Conservation (phyloP, 1,139 yeast genomes). For the Pneumocystis murina region DNA sequence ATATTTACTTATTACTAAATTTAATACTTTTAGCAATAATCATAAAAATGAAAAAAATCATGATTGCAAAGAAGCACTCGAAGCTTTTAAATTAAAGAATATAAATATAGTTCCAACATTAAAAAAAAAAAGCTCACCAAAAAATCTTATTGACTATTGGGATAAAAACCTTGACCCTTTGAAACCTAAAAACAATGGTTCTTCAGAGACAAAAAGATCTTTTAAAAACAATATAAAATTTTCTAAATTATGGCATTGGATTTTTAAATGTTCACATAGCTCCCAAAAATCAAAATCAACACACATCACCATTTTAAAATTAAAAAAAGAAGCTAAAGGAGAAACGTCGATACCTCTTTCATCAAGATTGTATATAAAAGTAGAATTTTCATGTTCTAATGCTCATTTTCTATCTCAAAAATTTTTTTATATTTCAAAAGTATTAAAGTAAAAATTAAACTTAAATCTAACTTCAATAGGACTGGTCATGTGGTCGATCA, state of each 20-base stretch:
- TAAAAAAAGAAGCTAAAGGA: background rate
- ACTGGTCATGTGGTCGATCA: background rate
- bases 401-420: background rate
- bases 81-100: background rate
- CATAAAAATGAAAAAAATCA: background rate
- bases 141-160: background rate
- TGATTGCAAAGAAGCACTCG: background rate
- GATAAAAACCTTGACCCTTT: background rate
- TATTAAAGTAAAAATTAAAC: no score
- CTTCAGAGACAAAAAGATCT: no score
- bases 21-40: background rate
- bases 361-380: no score
- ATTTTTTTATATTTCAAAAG: no score
- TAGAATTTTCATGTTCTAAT: no score
- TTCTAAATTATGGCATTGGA: no score
- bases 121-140: background rate
- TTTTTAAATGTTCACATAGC: background rate
- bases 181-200: background rate
- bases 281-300: background rate
- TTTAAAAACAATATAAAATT: no score
- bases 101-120: background rate
- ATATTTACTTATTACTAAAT: background rate
- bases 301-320: background rate
- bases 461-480: no score
- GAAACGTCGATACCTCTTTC: background rate